These are phyloP conservation scores for Penicillium cataractarum DNA, from an alignment of 495 filamentous ascomycete species.

Conservation along the genomic window DNA sequence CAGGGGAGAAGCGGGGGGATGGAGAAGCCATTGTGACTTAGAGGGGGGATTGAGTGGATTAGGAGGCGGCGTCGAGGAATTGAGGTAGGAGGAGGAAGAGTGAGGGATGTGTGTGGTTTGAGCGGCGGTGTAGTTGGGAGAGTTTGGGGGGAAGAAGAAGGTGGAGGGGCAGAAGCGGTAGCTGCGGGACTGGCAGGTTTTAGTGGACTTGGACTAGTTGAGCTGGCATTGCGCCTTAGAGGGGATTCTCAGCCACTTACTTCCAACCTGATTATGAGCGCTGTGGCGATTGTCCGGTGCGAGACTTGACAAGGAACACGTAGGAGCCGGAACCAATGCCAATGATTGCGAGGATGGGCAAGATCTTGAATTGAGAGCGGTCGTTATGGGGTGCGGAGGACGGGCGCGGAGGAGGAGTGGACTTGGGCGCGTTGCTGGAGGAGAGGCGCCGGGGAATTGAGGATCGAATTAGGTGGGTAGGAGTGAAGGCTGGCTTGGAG, in stretches of 20 bases:
- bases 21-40: constrained; percentile 31
- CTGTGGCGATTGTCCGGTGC: constrained; percentile 43
- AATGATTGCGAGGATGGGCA: constrained; percentile 66
- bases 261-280: constrained; percentile 21
- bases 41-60: constrained; percentile 11
- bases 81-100: constrained; percentile 6
- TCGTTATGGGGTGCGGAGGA: constrained; percentile 35
- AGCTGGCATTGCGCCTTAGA: background rate
- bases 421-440: constrained; percentile 21
- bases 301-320: constrained; percentile 62
- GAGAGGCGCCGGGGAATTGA: constrained; percentile 26
- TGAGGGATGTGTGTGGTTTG: constrained; percentile 7
- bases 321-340: constrained; percentile 62
- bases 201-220: no score
- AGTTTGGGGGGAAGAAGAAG: constrained; percentile 1
- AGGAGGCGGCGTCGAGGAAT: background rate
- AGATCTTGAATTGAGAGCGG: constrained; percentile 60
- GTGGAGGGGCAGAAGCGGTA: constrained; percentile 12
- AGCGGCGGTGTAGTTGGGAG: constrained; percentile 16
- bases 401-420: constrained; percentile 24
- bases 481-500: constrained; percentile 19
- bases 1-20: constrained; percentile 75
- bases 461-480: constrained; percentile 13
- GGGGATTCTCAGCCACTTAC: no score
- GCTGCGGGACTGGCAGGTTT: constrained; percentile 2